phyloP scores from a whole-genome alignment of 1,284 basidiomycete genomes.

The Trametes pubescens region DNA sequence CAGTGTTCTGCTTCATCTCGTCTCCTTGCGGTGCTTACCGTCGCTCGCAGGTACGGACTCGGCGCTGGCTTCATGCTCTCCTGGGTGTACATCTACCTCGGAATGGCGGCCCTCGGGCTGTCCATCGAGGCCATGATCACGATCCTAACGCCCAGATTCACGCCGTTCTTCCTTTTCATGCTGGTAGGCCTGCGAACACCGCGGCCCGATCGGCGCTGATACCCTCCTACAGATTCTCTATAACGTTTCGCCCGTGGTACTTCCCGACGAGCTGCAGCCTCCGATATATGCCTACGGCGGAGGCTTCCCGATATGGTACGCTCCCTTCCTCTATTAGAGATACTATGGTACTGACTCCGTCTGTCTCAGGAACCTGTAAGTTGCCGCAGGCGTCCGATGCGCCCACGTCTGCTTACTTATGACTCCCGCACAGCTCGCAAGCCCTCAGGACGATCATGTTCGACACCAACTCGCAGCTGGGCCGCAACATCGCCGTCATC shows the following conservation, averaged over 20 bases:
- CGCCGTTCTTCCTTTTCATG: slow-evolving; percentile 46
- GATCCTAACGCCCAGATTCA: slow-evolving; percentile 42
- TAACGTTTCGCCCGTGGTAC: slow-evolving; percentile 52
- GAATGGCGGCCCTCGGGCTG: slow-evolving; percentile 47
- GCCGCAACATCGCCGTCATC: slow-evolving; percentile 53
- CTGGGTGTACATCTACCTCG: slow-evolving; percentile 48
- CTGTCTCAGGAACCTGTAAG: slow-evolving; percentile 35
- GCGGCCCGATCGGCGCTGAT: slow-evolving; percentile 16
- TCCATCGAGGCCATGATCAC: slow-evolving; percentile 52
- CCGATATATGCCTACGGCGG: slow-evolving; percentile 49
- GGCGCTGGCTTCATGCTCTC: slow-evolving; percentile 55
- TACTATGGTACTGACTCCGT: not conserved
- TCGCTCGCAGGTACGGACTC: slow-evolving; percentile 43
- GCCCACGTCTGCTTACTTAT: not conserved
- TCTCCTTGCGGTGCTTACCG: not conserved
- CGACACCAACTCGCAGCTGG: slow-evolving; percentile 55
- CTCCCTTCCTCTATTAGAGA: slow-evolving; percentile 5
- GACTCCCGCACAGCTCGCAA: slow-evolving; percentile 33
- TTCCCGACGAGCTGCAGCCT: slow-evolving; percentile 55
- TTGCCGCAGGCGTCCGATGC: not conserved
- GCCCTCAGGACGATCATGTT: slow-evolving; percentile 58
- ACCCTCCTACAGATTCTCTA: slow-evolving; percentile 46
- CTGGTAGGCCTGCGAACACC: slow-evolving; percentile 32
- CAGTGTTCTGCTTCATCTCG: slow-evolving; percentile 19
- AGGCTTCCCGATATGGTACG: slow-evolving; percentile 57